phyloP scores from a whole-genome alignment of 371 early-diverging fungal species.

The Rhizopus arrhizus region DNA sequence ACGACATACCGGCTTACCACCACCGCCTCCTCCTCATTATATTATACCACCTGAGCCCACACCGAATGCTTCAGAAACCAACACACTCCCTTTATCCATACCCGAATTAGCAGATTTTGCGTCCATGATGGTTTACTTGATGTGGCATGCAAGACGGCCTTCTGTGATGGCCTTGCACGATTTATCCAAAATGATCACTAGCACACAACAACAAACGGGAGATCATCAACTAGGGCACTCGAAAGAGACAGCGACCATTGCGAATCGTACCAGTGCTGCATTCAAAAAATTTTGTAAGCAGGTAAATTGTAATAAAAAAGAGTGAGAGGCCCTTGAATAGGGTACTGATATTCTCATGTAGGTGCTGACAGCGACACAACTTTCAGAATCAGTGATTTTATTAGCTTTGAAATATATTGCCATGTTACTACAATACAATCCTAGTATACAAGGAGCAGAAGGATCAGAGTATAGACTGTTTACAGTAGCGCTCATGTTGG shows the following conservation, averaged over 20 bases:
- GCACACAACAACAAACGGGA: conserved; percentile 10
- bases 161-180: conserved; percentile 52
- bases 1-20: conserved; percentile 21
- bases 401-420: conserved; percentile 66
- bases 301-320: conserved; percentile 26
- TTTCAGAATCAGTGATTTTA: conserved; percentile 64
- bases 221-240: conserved; percentile 27
- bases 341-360: conserved; percentile 1
- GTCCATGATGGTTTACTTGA: conserved; percentile 63
- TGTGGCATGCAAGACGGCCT: conserved; percentile 62
- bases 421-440: conserved; percentile 62
- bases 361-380: conserved; percentile 62
- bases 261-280: conserved; percentile 51
- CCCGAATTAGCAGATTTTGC: conserved; percentile 56
- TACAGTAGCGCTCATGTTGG: conserved; percentile 76
- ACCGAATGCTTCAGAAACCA: conserved; percentile 34
- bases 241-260: conserved; percentile 47
- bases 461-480: conserved; percentile 81
- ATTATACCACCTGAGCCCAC: conserved; percentile 35
- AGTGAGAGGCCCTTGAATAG: too few relatives aligned
- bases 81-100: conserved; percentile 33
- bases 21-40: conserved; percentile 14
- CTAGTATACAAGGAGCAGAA: conserved; percentile 64
- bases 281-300: conserved; percentile 60
- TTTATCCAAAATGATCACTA: conserved; percentile 16